Evolutionary conservation across 257 asterid species (phyloP).

Genomic region (Gardenia jasminoides): DNA sequence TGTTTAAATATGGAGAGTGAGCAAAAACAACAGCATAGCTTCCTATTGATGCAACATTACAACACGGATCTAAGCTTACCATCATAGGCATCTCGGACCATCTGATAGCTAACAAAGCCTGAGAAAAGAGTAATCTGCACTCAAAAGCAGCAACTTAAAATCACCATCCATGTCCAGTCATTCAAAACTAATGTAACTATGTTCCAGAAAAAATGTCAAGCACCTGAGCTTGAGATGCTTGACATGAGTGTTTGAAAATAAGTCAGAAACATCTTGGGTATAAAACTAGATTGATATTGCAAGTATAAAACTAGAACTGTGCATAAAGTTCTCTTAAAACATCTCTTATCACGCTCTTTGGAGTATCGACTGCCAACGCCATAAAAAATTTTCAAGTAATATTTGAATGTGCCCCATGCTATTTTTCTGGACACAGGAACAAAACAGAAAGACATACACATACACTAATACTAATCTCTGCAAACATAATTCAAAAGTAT

Average conservation of each 20-base stretch:
- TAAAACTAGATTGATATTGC: background rate
- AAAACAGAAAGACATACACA: background rate
- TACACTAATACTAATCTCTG: background rate
- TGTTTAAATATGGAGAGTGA: background rate
- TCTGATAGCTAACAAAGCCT: constrained; percentile 94
- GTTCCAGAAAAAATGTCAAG: background rate
- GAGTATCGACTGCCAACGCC: no score
- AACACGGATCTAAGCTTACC: constrained; percentile 47
- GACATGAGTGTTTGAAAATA: background rate
- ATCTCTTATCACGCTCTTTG: background rate
- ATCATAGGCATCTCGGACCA: constrained; percentile 97
- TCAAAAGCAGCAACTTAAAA: constrained; percentile 13
- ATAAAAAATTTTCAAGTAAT: no score
- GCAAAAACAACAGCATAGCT: background rate
- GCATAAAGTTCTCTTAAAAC: background rate
- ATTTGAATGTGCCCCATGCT: background rate
- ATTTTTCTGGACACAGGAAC: background rate
- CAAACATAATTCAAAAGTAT: background rate
- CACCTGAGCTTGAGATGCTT: background rate
- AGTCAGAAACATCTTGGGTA: background rate
- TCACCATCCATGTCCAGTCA: constrained; percentile 17
- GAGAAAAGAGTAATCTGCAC: constrained; percentile 91
- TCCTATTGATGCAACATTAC: background rate
- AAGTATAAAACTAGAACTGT: background rate
- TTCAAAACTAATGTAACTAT: background rate